phyloP scores from a whole-genome alignment of 345 rosid species.

The Trapa bicornis region DNA sequence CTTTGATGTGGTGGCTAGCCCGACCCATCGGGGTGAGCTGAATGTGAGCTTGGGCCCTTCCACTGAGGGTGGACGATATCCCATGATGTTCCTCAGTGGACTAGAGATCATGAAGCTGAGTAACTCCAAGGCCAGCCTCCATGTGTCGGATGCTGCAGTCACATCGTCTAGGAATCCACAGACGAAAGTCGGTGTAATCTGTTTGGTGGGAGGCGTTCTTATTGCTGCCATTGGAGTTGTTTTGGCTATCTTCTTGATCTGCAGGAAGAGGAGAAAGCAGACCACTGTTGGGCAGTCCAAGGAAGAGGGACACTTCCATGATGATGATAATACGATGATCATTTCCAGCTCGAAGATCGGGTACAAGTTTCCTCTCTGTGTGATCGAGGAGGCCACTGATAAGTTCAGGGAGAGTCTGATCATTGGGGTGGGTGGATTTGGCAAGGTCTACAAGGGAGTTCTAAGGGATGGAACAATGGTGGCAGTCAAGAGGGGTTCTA shows the following conservation, averaged over 20 bases:
- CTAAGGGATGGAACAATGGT: constrained; percentile 14
- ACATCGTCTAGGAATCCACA: neutral
- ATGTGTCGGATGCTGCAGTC: neutral
- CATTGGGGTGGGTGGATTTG: constrained; percentile 14
- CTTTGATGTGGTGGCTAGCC: constrained; percentile 42
- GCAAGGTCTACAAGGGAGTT: constrained; percentile 15
- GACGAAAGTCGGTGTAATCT: constrained; percentile 1
- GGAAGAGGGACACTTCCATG: constrained; percentile 6
- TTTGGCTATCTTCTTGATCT: constrained; percentile 6
- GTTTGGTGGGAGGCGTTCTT: neutral
- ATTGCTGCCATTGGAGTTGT: neutral
- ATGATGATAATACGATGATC: neutral
- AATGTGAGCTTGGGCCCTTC: constrained; percentile 54
- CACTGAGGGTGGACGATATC: constrained; percentile 4
- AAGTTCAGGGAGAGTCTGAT: constrained; percentile 11
- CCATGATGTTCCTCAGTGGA: constrained; percentile 14
- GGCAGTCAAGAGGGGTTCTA: constrained; percentile 15
- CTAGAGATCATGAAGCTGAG: constrained; percentile 18
- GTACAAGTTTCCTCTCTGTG: constrained; percentile 8
- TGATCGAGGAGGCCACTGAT: constrained; percentile 14
- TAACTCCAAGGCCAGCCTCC: constrained; percentile 6
- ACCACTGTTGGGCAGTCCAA: constrained; percentile 1
- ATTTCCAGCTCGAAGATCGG: constrained; percentile 6
- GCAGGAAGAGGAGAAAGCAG: constrained; percentile 9
- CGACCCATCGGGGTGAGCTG: constrained; percentile 15